phyloP scores from a whole-genome alignment of 1,284 basidiomycete genomes.

The Ganoderma leucocontextum region DNA sequence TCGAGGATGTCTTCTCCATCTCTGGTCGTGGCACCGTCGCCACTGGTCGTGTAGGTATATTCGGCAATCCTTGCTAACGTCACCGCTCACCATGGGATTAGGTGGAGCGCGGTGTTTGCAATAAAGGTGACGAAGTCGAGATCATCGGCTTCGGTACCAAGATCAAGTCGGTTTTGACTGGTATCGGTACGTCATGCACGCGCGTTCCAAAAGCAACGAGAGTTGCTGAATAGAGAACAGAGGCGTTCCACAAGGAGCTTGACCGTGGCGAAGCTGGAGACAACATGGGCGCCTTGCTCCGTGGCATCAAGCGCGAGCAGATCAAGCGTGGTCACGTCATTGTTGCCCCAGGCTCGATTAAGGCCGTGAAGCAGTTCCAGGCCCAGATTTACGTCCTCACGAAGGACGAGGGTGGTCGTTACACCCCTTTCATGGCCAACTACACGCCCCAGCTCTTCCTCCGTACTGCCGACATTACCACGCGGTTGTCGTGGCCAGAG shows the following conservation, averaged over 20 bases:
- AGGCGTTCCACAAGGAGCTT: slow-evolving; percentile 99
- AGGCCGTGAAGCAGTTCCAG: slow-evolving; percentile 93
- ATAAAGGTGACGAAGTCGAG: slow-evolving; percentile 96
- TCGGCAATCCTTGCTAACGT: not conserved
- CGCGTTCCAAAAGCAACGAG: not conserved
- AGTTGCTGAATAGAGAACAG: slow-evolving; percentile 42
- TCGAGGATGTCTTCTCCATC: slow-evolving; percentile 99
- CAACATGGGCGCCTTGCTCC: slow-evolving; percentile 98
- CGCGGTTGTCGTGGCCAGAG: slow-evolving; percentile 86
- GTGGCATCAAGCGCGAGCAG: slow-evolving; percentile 98
- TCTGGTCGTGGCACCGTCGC: slow-evolving; percentile 98
- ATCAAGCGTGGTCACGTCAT: slow-evolving; percentile 94
- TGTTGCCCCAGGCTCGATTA: slow-evolving; percentile 91
- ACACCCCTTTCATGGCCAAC: slow-evolving; percentile 97
- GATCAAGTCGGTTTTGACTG: slow-evolving; percentile 95
- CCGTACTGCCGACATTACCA: slow-evolving; percentile 95
- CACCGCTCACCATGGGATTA: slow-evolving; percentile 42
- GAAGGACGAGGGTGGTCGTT: slow-evolving; percentile 97
- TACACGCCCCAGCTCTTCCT: slow-evolving; percentile 98
- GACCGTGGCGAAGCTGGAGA: slow-evolving; percentile 98
- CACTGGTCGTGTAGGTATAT: slow-evolving; percentile 80
- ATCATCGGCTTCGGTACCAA: slow-evolving; percentile 87
- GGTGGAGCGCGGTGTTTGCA: slow-evolving; percentile 94
- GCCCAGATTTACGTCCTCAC: slow-evolving; percentile 94
- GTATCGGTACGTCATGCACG: slow-evolving; percentile 75